These are phyloP conservation scores for Neurospora intermedia DNA, from an alignment of 495 filamentous ascomycete species.

Conservation along the genomic window DNA sequence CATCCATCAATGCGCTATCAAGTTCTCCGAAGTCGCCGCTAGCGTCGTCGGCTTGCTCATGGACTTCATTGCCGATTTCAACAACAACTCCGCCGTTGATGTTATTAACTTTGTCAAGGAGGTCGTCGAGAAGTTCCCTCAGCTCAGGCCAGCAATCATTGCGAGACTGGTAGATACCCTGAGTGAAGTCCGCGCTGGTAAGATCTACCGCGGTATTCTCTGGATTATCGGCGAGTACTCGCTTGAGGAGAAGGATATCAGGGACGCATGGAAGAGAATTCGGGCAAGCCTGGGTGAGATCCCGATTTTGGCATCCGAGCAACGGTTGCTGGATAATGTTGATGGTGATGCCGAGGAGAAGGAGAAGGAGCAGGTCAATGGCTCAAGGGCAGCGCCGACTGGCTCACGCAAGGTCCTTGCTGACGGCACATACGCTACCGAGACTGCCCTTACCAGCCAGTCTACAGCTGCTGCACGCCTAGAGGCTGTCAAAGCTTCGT, in stretches of 20 bases:
- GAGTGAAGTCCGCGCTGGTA: slow-evolving; percentile 88
- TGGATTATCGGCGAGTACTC: slow-evolving; percentile 99
- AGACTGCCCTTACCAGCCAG: slow-evolving; percentile 88
- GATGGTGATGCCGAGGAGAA: slow-evolving; percentile 43
- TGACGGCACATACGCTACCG: slow-evolving; percentile 95
- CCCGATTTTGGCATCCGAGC: slow-evolving; percentile 91
- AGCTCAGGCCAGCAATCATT: slow-evolving; percentile 76
- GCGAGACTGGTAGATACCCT: slow-evolving; percentile 82
- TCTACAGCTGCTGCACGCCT: slow-evolving; percentile 81
- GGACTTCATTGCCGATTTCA: slow-evolving; percentile 99
- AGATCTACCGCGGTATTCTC: slow-evolving; percentile 90
- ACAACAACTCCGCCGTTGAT: slow-evolving; percentile 91
- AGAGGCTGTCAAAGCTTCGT: slow-evolving; percentile 91
- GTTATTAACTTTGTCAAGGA: slow-evolving; percentile 99
- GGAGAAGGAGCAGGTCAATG: slow-evolving; percentile 64
- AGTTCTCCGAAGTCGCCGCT: slow-evolving; percentile 94
- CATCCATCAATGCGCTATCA: slow-evolving; percentile 97
- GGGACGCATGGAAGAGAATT: slow-evolving; percentile 95
- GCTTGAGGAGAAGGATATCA: slow-evolving; percentile 83
- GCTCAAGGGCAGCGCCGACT: slow-evolving; percentile 64
- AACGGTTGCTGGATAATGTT: slow-evolving; percentile 67
- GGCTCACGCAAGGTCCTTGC: slow-evolving; percentile 87
- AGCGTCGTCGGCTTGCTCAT: slow-evolving; percentile 96
- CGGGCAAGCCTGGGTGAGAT: slow-evolving; percentile 92
- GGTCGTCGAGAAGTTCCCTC: slow-evolving; percentile 96